phyloP scores from a whole-genome alignment of 306 rosid species.

The Cicer bijugum region DNA sequence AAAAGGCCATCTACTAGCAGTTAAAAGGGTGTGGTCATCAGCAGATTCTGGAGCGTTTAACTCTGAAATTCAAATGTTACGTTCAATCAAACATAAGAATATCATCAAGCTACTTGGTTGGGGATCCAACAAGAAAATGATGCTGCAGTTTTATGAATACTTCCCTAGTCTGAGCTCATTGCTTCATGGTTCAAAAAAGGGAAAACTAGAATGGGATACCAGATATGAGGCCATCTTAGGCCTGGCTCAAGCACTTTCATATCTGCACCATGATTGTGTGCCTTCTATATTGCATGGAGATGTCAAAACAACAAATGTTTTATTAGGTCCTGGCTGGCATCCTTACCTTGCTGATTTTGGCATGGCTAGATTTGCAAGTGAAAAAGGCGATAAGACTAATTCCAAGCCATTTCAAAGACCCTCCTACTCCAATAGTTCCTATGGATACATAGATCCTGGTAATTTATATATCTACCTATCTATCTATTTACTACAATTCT shows the following conservation, averaged over 20 bases:
- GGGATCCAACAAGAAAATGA: slow-evolving; percentile 64
- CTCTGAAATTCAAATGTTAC: slow-evolving; percentile 66
- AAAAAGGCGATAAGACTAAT: slow-evolving; percentile 41
- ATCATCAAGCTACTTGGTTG: slow-evolving; percentile 74
- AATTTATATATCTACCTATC: slow-evolving; percentile 24
- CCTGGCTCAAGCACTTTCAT: slow-evolving; percentile 78
- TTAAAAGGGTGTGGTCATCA: slow-evolving; percentile 77
- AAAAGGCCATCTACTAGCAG: slow-evolving; percentile 65
- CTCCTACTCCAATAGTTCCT: slow-evolving; percentile 71
- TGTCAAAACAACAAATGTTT: slow-evolving; percentile 81
- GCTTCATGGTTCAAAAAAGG: slow-evolving; percentile 68
- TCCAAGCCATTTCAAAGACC: slow-evolving; percentile 57
- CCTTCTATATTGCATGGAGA: slow-evolving; percentile 89
- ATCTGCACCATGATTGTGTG: slow-evolving; percentile 84
- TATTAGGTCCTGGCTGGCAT: slow-evolving; percentile 66
- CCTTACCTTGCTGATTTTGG: slow-evolving; percentile 86
- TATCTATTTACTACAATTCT: neutral
- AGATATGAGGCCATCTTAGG: slow-evolving; percentile 69
- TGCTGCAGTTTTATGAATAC: slow-evolving; percentile 73
- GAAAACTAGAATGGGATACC: slow-evolving; percentile 74
- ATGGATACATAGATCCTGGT: slow-evolving; percentile 98
- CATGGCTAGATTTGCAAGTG: slow-evolving; percentile 53
- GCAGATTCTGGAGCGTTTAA: slow-evolving; percentile 63
- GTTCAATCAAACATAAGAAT: slow-evolving; percentile 74
- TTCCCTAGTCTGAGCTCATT: slow-evolving; percentile 81